These are phyloP conservation scores for Maudiozyma bulderi DNA, from an alignment of 805 yeast species.

Conservation along the genomic window DNA sequence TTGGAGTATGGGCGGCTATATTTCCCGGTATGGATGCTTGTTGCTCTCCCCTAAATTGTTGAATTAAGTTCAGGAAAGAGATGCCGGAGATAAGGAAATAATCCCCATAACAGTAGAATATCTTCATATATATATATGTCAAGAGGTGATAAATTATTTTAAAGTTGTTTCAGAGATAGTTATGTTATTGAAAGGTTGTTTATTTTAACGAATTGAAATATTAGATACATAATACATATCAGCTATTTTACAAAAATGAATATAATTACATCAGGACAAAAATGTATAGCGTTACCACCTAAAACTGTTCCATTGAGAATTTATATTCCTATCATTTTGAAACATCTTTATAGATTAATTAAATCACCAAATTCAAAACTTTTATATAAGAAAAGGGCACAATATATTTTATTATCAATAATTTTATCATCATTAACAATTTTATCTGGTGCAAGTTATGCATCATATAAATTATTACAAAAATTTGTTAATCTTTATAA, in stretches of 20 bases:
- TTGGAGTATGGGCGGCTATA: no score
- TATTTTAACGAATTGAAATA: no score
- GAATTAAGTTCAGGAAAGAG: no score
- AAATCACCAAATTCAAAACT: conserved; percentile 16
- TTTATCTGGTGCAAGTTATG: conserved; percentile 14
- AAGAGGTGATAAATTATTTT: no score
- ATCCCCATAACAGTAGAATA: no score
- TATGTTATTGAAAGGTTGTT: no score
- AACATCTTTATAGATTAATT: conserved; percentile 15
- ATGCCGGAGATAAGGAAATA: no score
- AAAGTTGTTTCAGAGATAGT: no score
- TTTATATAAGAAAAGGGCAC: conserved; percentile 19
- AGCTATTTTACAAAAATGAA: background rate
- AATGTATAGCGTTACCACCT: conserved; percentile 18
- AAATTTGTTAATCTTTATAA: conserved; percentile 9
- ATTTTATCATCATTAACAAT: conserved; percentile 12
- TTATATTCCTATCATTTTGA: conserved; percentile 11
- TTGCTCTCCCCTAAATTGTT: no score
- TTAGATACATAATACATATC: no score
- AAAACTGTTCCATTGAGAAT: conserved; percentile 10
- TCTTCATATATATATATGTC: no score
- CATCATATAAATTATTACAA: conserved; percentile 7
- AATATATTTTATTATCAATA: conserved; percentile 15
- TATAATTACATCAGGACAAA: background rate
- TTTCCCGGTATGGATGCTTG: no score